phyloP scores from a whole-genome alignment of 2,329 filamentous ascomycete genomes.

The Epichloe uncinata region DNA sequence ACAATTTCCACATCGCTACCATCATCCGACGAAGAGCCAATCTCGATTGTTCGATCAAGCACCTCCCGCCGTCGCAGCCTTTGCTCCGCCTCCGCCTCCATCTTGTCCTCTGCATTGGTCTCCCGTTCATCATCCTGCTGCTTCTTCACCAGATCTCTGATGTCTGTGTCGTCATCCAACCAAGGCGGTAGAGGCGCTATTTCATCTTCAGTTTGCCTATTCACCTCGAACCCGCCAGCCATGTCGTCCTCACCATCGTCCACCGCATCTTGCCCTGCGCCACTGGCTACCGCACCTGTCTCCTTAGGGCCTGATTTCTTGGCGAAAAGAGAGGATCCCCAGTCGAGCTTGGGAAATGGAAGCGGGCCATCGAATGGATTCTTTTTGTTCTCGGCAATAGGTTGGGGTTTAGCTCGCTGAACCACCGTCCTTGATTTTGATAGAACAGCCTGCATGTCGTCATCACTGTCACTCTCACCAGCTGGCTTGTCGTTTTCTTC shows the following conservation, averaged over 20 bases:
- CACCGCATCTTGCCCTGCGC: conserved; percentile 10
- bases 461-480: conserved; percentile 56
- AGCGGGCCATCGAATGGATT: conserved; percentile 65
- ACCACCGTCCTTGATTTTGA: conserved; percentile 50
- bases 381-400: conserved; percentile 37
- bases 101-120: conserved; percentile 51
- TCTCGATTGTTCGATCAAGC: conserved; percentile 42
- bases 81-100: conserved; percentile 43
- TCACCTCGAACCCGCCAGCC: conserved; percentile 54
- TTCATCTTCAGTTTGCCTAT: conserved; percentile 25
- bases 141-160: conserved; percentile 48
- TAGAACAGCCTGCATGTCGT: conserved; percentile 67
- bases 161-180: conserved; percentile 53
- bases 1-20: conserved; percentile 45
- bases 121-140: conserved; percentile 42
- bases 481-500: conserved; percentile 9
- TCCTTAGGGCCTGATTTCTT: conserved; percentile 21
- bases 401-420: conserved; percentile 31
- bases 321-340: conserved; percentile 46
- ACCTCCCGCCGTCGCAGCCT: conserved; percentile 28
- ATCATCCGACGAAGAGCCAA: conserved; percentile 48
- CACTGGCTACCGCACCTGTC: conserved; percentile 10
- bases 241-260: conserved; percentile 31
- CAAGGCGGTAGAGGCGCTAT: conserved; percentile 61
- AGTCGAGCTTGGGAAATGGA: conserved; percentile 78